phyloP scores from a whole-genome alignment of 768 basidiomycete species.

The Sporobolomyces phaffii region DNA sequence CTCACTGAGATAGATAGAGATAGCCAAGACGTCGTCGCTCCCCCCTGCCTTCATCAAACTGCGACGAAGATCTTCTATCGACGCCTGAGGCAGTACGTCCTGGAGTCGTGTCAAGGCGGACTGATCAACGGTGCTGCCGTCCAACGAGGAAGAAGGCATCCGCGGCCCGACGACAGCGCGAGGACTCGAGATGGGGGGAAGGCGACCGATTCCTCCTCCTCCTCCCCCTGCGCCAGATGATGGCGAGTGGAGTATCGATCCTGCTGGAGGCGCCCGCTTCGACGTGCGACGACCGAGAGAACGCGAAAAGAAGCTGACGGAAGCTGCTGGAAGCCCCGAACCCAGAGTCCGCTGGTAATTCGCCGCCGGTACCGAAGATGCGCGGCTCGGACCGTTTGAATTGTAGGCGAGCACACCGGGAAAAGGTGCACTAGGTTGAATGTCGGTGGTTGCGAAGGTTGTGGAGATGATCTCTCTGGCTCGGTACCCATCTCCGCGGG shows the following conservation, averaged over 20 bases:
- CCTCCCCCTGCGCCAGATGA: background rate
- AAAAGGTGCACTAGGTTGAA: slow-evolving; percentile 1
- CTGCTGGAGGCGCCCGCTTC: background rate
- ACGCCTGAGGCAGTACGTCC: slow-evolving; percentile 27
- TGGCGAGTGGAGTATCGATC: no score
- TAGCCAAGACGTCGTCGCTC: slow-evolving; percentile 26
- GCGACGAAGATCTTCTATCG: background rate
- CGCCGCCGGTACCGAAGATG: no score
- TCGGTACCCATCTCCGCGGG: slow-evolving; percentile 20
- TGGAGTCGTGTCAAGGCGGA: slow-evolving; percentile 3
- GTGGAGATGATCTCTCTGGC: slow-evolving; percentile 8
- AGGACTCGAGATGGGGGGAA: no score
- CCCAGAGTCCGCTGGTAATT: no score
- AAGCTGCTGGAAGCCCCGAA: background rate
- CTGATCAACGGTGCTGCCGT: background rate
- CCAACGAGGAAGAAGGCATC: background rate
- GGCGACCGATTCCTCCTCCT: background rate
- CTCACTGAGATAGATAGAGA: slow-evolving; percentile 10
- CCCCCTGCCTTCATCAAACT: slow-evolving; percentile 11
- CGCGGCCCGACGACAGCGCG: background rate
- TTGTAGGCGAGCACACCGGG: slow-evolving; percentile 25
- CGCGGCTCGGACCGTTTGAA: no score
- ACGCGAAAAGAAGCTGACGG: background rate
- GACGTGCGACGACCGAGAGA: background rate
- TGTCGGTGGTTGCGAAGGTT: slow-evolving; percentile 12